Evolutionary conservation across 2,329 filamentous ascomycete genomes (phyloP).

Genomic region (Epichloe uncinata): DNA sequence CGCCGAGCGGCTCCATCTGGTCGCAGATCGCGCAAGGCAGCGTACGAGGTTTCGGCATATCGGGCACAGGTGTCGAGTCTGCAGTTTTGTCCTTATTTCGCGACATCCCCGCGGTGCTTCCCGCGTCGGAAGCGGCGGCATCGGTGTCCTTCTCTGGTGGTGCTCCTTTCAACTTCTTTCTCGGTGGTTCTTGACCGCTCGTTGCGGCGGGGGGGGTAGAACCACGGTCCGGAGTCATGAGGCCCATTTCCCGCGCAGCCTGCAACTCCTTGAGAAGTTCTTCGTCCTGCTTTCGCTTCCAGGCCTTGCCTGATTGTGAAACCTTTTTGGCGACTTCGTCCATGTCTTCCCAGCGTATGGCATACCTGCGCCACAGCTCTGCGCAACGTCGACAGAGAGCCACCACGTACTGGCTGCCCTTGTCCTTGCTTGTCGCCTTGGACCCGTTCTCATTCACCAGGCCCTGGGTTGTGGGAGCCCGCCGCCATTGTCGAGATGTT

Average conservation of each 20-base stretch:
- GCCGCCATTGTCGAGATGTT: constrained; percentile 76
- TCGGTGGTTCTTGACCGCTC: constrained; percentile 37
- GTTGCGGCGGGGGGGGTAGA: constrained; percentile 21
- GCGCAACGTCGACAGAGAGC: constrained; percentile 86
- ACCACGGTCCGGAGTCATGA: constrained; percentile 30
- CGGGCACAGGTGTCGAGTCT: constrained; percentile 49
- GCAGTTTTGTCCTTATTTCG: constrained; percentile 49
- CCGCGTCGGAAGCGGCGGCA: constrained; percentile 29
- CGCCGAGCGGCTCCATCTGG: constrained; percentile 55
- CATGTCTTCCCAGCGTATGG: constrained; percentile 86
- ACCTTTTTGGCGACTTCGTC: constrained; percentile 92
- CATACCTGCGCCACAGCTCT: constrained; percentile 89
- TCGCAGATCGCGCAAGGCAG: constrained; percentile 80
- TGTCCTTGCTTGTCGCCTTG: constrained; percentile 56
- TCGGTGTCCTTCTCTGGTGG: constrained; percentile 37
- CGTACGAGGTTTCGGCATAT: constrained; percentile 63
- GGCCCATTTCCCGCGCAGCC: constrained; percentile 46
- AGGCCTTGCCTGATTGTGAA: constrained; percentile 62
- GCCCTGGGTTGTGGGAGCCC: constrained; percentile 67
- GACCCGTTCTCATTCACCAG: constrained; percentile 50
- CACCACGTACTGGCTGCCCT: constrained; percentile 58
- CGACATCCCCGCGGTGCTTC: constrained; percentile 22
- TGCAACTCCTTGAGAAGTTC: constrained; percentile 67
- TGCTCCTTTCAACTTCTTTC: constrained; percentile 50
- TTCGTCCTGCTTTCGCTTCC: constrained; percentile 83